These are phyloP conservation scores for Zelopaecilomyces penicillatus DNA, from an alignment of 2,329 filamentous ascomycete species.

Conservation along the genomic window DNA sequence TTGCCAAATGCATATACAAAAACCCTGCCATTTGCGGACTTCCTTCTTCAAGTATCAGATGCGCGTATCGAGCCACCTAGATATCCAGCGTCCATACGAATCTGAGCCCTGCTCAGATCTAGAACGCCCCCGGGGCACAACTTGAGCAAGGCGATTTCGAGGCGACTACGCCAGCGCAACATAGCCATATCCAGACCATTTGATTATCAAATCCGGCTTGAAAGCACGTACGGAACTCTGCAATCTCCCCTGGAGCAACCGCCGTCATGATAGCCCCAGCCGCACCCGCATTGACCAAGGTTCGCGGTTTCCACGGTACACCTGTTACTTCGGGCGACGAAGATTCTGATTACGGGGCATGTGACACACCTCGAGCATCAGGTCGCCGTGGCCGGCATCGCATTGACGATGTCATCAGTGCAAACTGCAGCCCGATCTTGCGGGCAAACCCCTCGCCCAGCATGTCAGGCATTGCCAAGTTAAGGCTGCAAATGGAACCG, in stretches of 20 bases:
- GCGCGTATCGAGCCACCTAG: slow-evolving; percentile 43
- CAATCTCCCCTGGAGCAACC: not conserved
- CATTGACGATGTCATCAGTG: slow-evolving; percentile 51
- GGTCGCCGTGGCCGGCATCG: slow-evolving; percentile 32
- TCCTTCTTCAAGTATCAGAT: slow-evolving; percentile 50
- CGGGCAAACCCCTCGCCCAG: slow-evolving; percentile 44
- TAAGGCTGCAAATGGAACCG: slow-evolving; percentile 74
- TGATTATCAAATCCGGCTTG: not conserved
- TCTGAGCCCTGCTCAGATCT: slow-evolving; percentile 48
- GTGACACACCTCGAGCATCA: slow-evolving; percentile 29
- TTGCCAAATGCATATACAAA: slow-evolving; percentile 50
- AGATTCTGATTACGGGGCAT: slow-evolving; percentile 42
- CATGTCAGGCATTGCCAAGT: slow-evolving; percentile 68
- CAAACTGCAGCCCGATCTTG: slow-evolving; percentile 54
- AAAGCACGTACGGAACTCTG: not conserved
- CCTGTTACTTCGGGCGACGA: slow-evolving; percentile 49
- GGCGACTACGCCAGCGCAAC: slow-evolving; percentile 3
- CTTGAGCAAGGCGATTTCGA: slow-evolving; percentile 22
- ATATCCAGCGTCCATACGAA: slow-evolving; percentile 40
- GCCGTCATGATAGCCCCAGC: slow-evolving; percentile 37
- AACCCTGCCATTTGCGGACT: slow-evolving; percentile 33
- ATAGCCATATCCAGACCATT: slow-evolving; percentile 7
- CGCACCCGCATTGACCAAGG: slow-evolving; percentile 42
- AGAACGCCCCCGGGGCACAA: slow-evolving; percentile 49
- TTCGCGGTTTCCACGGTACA: slow-evolving; percentile 49